Conservation (phyloP, 164 flowering plant genomes). For the Umbilicus rupestris region DNA sequence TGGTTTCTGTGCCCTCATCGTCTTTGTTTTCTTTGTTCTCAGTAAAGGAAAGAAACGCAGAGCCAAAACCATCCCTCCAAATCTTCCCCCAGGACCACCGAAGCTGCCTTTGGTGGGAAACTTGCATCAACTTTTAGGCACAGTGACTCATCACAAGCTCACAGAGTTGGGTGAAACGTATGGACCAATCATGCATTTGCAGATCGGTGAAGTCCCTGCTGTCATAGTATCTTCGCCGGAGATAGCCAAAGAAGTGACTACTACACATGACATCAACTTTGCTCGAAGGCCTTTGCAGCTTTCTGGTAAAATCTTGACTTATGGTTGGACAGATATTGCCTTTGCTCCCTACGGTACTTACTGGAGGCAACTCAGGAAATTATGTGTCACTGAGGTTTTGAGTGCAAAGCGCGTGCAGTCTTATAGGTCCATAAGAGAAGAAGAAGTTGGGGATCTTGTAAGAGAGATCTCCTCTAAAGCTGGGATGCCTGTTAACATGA, state of each 20-base stretch:
- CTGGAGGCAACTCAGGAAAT: conserved; percentile 38
- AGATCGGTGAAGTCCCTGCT: conserved; percentile 30
- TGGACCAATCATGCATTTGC: conserved; percentile 42
- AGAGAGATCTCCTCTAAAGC: conserved; percentile 11
- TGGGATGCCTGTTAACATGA: conserved; percentile 17
- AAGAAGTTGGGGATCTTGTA: conserved; percentile 18
- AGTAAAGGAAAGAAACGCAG: neutral
- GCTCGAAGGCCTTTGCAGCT: conserved; percentile 16
- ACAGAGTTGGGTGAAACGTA: conserved; percentile 1
- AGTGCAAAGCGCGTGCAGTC: conserved; percentile 28
- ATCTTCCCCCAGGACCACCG: neutral
- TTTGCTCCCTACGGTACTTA: conserved; percentile 35
- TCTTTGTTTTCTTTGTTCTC: neutral
- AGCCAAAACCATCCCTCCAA: neutral
- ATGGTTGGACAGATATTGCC: conserved; percentile 19
- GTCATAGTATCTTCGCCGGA: conserved; percentile 34
- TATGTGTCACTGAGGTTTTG: conserved; percentile 26
- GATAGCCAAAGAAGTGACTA: conserved; percentile 29
- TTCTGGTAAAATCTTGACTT: conserved; percentile 20
- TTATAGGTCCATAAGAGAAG: conserved; percentile 22
- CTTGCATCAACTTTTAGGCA: conserved; percentile 5
- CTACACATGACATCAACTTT: conserved; percentile 24
- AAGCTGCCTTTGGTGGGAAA: conserved; percentile 4
- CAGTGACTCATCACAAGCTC: conserved; percentile 7
- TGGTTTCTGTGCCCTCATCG: neutral